Base-by-base conservation (phyloP, 768 basidiomycete genomes). In the Symmetrospora coprosmae region DNA sequence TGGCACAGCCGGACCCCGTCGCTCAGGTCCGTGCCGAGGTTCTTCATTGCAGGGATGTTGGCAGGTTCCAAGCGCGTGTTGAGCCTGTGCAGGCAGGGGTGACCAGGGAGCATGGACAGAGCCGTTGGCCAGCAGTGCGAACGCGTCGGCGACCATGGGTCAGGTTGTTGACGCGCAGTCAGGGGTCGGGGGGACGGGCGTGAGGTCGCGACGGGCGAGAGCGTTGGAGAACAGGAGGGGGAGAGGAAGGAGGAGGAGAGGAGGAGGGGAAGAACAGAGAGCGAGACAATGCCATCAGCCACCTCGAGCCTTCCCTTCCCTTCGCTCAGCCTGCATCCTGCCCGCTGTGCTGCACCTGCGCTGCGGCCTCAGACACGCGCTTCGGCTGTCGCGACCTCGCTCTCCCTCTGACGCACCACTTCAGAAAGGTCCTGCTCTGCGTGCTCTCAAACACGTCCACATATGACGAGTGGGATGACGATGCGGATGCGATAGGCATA, bases 1-100 rank as follows among this genome's bases (percentile, higher is more conserved):
- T 96, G 91, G 64, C 97, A 94, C 39, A 99, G 78, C 63, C 86
- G 82, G 19, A 94, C 90, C 33, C 94, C 94, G 75, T 96, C 91
- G 4, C 85, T 87, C 51, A 97, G 81, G 76, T 97, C 94, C 55
- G 79, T 78, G 27, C 88, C 84, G 5, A 99, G 79, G 49, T 90
- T 88, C 9, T 77, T 78, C 87, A 99, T 91, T 13, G 87, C 80
- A 5, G 85, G 84, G 68, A 90, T 81, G 61, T 83, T 84, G 65
- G 85, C 79, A 2, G 80, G 76, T 70, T 96, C 90, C 30, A 99
- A 79, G 71, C 92, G 91, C 8, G 90, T 87, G 69, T 97, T 99
- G 61, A 97, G 77, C 94, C 92, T 96, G 66, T 37, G 64, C 61
- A 28, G 45, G 16, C 41, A 19, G 27, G 14, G 45, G 33, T 47